Percentiles rank a stretch among this genome's conserved stretches.
phyloP scores from a whole-genome alignment of 2,329 filamentous ascomycete genomes.

The Lecanicillium sp. region DNA sequence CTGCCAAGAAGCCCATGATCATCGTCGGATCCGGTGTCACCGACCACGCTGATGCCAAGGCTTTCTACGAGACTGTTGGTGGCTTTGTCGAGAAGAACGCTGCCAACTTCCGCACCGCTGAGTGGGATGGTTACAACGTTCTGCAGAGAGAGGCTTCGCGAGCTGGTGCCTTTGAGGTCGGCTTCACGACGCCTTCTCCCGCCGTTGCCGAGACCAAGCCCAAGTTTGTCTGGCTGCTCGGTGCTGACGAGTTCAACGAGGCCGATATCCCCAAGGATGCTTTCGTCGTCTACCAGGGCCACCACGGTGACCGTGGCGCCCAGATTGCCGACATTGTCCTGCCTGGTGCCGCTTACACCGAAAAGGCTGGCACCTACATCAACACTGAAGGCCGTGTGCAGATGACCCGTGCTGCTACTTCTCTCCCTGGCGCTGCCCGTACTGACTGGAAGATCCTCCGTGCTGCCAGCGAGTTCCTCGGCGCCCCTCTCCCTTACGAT shows the following conservation, averaged over 20 bases:
- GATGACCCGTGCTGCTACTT: slow-evolving; percentile 83
- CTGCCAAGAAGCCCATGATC: slow-evolving; percentile 91
- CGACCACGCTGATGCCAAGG: slow-evolving; percentile 85
- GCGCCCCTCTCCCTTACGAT: slow-evolving; percentile 81
- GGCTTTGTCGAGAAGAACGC: slow-evolving; percentile 90
- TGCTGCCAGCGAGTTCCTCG: slow-evolving; percentile 85
- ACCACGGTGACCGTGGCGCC: slow-evolving; percentile 91
- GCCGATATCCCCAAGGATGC: slow-evolving; percentile 89
- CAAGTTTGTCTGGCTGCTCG: slow-evolving; percentile 95
- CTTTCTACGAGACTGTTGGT: slow-evolving; percentile 87
- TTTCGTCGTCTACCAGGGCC: slow-evolving; percentile 96
- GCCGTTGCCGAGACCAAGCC: slow-evolving; percentile 76
- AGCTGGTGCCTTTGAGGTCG: slow-evolving; percentile 89
- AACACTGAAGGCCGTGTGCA: slow-evolving; percentile 97
- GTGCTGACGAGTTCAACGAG: slow-evolving; percentile 82
- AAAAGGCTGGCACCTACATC: slow-evolving; percentile 92
- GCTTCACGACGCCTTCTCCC: slow-evolving; percentile 80
- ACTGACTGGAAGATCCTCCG: slow-evolving; percentile 99
- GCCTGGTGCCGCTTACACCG: slow-evolving; percentile 90
- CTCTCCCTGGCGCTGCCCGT: slow-evolving; percentile 78
- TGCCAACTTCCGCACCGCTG: slow-evolving; percentile 74
- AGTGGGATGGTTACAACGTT: slow-evolving; percentile 98
- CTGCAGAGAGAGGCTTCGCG: slow-evolving; percentile 90
- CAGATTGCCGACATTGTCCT: slow-evolving; percentile 91
- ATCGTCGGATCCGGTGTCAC: slow-evolving; percentile 87